Conservation (phyloP, 1,284 basidiomycete species). For the Ustilago hordei region DNA sequence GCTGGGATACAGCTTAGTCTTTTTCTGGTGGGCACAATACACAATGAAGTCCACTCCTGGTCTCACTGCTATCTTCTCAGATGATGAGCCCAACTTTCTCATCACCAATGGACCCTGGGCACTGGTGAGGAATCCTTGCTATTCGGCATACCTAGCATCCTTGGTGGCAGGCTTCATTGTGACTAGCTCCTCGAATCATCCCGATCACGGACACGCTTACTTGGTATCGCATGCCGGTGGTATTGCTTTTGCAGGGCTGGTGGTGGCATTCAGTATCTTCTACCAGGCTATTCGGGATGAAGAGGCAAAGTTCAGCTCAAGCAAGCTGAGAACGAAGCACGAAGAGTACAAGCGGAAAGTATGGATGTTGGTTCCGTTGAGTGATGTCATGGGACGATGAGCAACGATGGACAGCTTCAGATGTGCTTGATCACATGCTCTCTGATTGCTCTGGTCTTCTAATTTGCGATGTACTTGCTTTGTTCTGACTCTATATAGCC, state of each 20-base stretch:
- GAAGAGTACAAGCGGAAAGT: constrained; percentile 40
- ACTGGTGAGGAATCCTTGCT: constrained; percentile 38
- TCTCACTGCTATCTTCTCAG: constrained; percentile 33
- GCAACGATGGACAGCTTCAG: not conserved
- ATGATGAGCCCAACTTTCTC: constrained; percentile 39
- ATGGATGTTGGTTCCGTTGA: constrained; percentile 40
- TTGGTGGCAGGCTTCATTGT: constrained; percentile 42
- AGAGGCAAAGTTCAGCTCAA: constrained; percentile 44
- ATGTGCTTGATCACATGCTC: not conserved
- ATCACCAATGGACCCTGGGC: constrained; percentile 41
- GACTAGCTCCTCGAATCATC: constrained; percentile 42
- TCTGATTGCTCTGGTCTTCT: not conserved
- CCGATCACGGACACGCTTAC: constrained; percentile 38
- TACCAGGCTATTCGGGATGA: constrained; percentile 45
- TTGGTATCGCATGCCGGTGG: constrained; percentile 40
- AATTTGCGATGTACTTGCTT: too few relatives aligned
- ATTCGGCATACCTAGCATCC: constrained; percentile 44
- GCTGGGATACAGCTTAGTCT: constrained; percentile 30
- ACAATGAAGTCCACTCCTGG: constrained; percentile 22
- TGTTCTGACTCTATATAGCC: too few relatives aligned
- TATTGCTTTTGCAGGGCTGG: constrained; percentile 22
- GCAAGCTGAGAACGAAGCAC: constrained; percentile 43
- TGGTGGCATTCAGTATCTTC: constrained; percentile 34
- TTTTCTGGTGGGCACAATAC: constrained; percentile 51
- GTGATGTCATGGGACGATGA: constrained; percentile 30